Percentiles rank a stretch among this genome's conserved stretches.
Conservation (phyloP, 371 early-diverging fungal genomes). For the Synchytrium microbalum region DNA sequence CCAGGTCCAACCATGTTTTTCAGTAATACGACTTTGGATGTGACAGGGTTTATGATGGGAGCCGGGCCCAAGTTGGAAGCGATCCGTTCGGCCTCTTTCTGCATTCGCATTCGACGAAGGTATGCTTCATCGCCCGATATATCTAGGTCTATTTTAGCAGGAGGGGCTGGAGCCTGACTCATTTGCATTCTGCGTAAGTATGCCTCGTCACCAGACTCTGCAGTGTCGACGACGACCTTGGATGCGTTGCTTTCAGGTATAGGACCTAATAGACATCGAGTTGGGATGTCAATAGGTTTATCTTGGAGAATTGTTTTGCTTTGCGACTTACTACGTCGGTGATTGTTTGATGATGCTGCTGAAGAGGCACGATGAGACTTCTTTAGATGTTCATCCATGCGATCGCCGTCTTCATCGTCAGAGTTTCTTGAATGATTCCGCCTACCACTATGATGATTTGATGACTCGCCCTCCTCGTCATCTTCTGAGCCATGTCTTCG, state of each 20-base stretch:
- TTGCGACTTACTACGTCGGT: not conserved
- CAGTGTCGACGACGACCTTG: slow-evolving; percentile 23
- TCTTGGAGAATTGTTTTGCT: too few species aligned
- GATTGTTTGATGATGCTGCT: not conserved
- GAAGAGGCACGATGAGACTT: not conserved
- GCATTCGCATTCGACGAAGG: slow-evolving; percentile 48
- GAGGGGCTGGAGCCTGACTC: slow-evolving; percentile 21
- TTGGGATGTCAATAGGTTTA: too few species aligned
- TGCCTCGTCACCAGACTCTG: slow-evolving; percentile 64
- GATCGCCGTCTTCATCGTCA: not conserved
- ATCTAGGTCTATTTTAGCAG: slow-evolving; percentile 27
- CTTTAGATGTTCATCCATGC: not conserved
- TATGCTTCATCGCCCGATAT: slow-evolving; percentile 67
- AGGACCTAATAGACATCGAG: not conserved
- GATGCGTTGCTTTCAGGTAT: slow-evolving; percentile 4
- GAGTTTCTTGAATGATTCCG: not conserved
- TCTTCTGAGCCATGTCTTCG: not conserved
- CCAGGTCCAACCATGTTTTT: slow-evolving; percentile 10
- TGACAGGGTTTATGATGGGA: not conserved
- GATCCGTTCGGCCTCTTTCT: slow-evolving; percentile 3
- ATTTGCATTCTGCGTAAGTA: slow-evolving; percentile 54
- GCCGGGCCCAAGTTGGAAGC: not conserved
- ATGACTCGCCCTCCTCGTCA: not conserved
- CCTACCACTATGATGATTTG: not conserved
- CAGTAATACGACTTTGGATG: slow-evolving; percentile 8